These are phyloP conservation scores for Apocynum venetum DNA, from an alignment of 257 asterid genomes.

Conservation along the genomic window DNA sequence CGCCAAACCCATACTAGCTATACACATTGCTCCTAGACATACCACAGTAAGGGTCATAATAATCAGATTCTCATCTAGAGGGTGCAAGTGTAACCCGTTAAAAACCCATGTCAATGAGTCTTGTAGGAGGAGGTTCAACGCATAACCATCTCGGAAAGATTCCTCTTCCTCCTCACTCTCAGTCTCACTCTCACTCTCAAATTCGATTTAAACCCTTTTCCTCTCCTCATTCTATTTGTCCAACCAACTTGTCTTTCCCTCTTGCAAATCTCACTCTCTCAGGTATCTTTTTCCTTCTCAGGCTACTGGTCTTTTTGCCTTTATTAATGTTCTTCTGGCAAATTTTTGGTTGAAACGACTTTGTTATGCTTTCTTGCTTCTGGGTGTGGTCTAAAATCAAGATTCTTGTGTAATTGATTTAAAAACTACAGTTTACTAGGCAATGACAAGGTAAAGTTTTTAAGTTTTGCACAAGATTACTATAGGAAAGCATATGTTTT, in stretches of 20 bases:
- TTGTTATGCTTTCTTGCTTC: conserved; percentile 6
- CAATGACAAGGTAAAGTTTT: neutral
- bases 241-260: conserved; percentile 7
- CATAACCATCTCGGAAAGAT: neutral
- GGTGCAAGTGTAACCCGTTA: neutral
- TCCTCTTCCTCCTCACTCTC: neutral
- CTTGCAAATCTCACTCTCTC: conserved; percentile 6
- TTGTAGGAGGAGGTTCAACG: neutral
- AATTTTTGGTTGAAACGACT: neutral
- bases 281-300: conserved; percentile 11
- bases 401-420: neutral
- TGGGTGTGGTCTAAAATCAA: conserved; percentile 1
- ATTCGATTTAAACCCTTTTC: conserved; percentile 10
- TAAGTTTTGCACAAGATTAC: neutral
- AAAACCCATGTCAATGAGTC: neutral
- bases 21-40: neutral
- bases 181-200: neutral
- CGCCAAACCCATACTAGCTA: too few species aligned
- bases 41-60: neutral
- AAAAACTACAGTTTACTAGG: too few species aligned
- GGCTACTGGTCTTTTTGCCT: neutral
- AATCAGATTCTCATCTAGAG: neutral
- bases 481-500: neutral
- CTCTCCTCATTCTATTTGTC: neutral
- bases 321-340: neutral